Base-by-base conservation (phyloP, 495 filamentous ascomycete species). In the Penicillium diatomitis region DNA sequence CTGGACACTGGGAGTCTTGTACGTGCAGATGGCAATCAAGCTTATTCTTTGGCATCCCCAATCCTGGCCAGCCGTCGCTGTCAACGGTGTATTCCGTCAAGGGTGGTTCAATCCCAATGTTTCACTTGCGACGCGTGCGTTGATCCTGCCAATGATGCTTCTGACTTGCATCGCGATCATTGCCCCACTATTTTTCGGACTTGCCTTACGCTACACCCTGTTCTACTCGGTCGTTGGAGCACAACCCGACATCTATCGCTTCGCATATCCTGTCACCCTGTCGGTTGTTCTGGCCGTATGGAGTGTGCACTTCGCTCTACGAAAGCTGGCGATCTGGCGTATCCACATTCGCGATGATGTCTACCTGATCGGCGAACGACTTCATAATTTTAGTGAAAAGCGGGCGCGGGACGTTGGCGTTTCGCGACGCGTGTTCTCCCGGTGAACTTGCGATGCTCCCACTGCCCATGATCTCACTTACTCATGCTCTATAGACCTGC, bases 1-100 rank as follows among this genome's bases (percentile, higher is more conserved):
- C 55, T 98, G 94, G 90, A 94, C 90, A 1, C 70, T 97, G 3
- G 94, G 94, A 6, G 80, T 97, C 12, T 76, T 98, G 32, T 96
- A 96, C 65, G 78, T 95, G 44, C 91, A 95, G 50, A 81, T 96
- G 66, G 80, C 79, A n/a, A 75, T 79, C 35, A 85, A 87, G 35
- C 61, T 88, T 50, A 74, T 89, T 40, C 73, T 87, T 41, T 76
- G 78, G 57, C 71, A 82, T 41, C 71, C 74, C 65, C 48, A 71
- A 9, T 86, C 86, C 11, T 82, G 86, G 12, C 78, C 84, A 1
- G 86, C 89, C 0, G 74, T 77, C 41, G 85, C 86, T 2, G 76
- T 95, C 28, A 78, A 82, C 28, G 83, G 82, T 32, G 82, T 96
- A 35, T 77, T 90, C 41, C 82, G 79, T 6, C 73, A 84, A 31